These are phyloP conservation scores for Fusarium bactridioides DNA, from an alignment of 2,329 filamentous ascomycete genomes.

Conservation along the genomic window DNA sequence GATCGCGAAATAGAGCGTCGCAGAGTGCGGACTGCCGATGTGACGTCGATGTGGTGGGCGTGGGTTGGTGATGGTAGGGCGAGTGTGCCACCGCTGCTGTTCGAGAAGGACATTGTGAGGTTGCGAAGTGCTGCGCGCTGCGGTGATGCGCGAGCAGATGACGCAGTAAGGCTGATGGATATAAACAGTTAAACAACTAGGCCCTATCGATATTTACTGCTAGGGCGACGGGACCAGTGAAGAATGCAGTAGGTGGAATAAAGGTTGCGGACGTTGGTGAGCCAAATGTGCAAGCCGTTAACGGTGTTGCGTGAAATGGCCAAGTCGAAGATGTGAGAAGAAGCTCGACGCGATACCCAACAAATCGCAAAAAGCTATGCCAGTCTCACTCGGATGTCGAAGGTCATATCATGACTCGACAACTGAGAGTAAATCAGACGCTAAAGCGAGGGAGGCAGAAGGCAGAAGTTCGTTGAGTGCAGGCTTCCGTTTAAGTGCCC, in stretches of 20 bases:
- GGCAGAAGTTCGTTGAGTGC: not conserved
- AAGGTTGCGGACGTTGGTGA: constrained; percentile 11
- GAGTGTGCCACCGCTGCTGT: constrained; percentile 75
- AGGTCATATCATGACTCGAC: constrained; percentile 44
- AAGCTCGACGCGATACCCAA: constrained; percentile 33
- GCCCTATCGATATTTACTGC: constrained; percentile 13
- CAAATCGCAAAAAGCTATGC: constrained; percentile 40
- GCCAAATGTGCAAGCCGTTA: constrained; percentile 13
- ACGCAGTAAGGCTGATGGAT: constrained; percentile 41
- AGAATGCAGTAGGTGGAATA: constrained; percentile 16
- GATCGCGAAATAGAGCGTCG: constrained; percentile 90
- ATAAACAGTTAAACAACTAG: constrained; percentile 27
- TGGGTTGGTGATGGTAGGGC: constrained; percentile 88
- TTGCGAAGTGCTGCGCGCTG: constrained; percentile 41
- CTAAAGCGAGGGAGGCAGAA: constrained; percentile 31
- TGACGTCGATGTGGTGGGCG: constrained; percentile 82
- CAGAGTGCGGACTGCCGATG: constrained; percentile 81
- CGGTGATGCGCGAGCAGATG: constrained; percentile 37
- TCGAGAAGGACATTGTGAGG: constrained; percentile 65
- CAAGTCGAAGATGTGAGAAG: constrained; percentile 26
- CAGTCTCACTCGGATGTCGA: constrained; percentile 39
- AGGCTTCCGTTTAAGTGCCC: constrained; percentile 28
- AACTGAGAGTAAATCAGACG: constrained; percentile 18
- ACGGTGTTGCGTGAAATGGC: constrained; percentile 10
- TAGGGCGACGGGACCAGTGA: not conserved